Conservation (phyloP, 2,329 filamentous ascomycete species). For the Fusarium staphyleae region DNA sequence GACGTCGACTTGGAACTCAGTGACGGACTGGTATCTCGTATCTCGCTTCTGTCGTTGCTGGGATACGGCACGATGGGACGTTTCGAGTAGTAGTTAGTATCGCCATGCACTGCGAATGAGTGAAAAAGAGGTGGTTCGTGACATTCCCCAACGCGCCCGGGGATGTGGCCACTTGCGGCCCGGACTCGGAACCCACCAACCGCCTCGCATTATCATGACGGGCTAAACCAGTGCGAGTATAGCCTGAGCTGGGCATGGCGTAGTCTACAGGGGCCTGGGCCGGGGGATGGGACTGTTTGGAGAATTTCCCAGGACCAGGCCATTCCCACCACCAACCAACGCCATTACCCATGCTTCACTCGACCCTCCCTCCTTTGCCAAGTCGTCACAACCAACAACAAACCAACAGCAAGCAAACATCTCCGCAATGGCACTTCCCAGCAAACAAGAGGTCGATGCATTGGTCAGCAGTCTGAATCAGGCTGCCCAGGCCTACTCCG, state of each 20-base stretch:
- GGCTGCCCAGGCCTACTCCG: slow-evolving; percentile 33
- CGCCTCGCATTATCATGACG: not conserved
- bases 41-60: not conserved
- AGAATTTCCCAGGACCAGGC: slow-evolving; percentile 4
- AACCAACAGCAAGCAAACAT: not conserved
- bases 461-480: slow-evolving; percentile 31
- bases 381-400: not conserved
- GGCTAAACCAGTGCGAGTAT: slow-evolving; percentile 9
- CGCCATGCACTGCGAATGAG: not conserved
- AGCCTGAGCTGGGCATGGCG: slow-evolving; percentile 5
- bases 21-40: not conserved
- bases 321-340: not conserved
- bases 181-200: not conserved
- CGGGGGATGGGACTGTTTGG: not conserved
- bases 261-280: slow-evolving; percentile 1
- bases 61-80: not conserved
- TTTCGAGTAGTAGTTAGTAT: not conserved
- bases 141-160: not conserved
- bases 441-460: slow-evolving; percentile 29
- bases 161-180: not conserved
- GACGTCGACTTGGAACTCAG: not conserved
- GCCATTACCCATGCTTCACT: not conserved
- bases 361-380: too few species aligned
- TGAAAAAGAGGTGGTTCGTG: not conserved
- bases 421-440: slow-evolving; percentile 24